Evolutionary conservation across 495 filamentous ascomycete species (phyloP), one percentile per base, ranked within the genome.

Genomic region (Immersiella caudata): DNA sequence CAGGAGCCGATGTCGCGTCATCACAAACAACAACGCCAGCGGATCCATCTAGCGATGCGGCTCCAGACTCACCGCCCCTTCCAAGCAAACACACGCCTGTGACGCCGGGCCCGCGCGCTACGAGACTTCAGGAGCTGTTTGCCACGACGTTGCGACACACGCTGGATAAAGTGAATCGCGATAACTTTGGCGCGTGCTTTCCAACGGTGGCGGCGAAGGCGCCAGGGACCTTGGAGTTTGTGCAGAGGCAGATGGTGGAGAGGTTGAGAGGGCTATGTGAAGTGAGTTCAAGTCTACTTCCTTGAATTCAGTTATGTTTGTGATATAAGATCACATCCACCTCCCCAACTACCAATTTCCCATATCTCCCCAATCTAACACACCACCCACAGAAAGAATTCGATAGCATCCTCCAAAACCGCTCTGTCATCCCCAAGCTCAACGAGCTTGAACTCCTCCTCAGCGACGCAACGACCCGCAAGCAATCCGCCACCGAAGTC

Each of bases 121-220:
- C 84, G 18, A 86, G 87, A 46, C 83, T 97, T 46, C 83, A 87
- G 68, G 84, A 88, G 52, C 82, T 95, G 56, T 94, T 92, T 78
- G 80, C 82, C 50, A 82, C 87, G 46, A 88, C 91, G 0, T 83
- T 96, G 16, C 80, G 82, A 12, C 84, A 89, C 67, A 92, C 93
- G 1, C 83, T 96, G 6, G 85, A 84, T 65, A 89, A 90, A 67
- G 88, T 92, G 76, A 88, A 84, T 40, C 92, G 90, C 75, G 82
- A 83, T 56, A 93, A 93, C 73, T 97, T 99, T 74, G 84, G 89
- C 0, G 82, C 89, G 22, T 99, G 95, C 76, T 99, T 96, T 77
- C 95, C 95, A 0, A 94, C 92, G 2, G 85, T 93, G 8, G 90
- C 93, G 22, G 79, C 80, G 67, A 78, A 89, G 70, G 90, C 89